These are phyloP conservation scores for Neonectria punicea DNA, from an alignment of 2,329 filamentous ascomycete genomes.

Conservation along the genomic window DNA sequence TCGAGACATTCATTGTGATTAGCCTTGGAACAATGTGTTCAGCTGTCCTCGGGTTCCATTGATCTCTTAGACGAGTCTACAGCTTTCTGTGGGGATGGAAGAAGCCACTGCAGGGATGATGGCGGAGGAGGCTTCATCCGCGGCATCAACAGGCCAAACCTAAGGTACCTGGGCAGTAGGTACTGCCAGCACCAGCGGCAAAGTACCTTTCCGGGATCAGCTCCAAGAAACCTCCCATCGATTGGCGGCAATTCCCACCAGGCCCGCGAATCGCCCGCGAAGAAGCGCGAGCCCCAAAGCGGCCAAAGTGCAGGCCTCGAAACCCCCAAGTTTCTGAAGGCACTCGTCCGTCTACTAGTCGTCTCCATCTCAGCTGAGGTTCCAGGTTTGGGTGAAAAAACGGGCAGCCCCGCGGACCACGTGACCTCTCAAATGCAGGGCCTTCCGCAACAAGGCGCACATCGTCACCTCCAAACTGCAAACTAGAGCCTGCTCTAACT, in stretches of 20 bases:
- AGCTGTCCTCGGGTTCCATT: not conserved
- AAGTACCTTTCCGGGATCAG: not conserved
- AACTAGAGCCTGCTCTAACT: conserved; percentile 41
- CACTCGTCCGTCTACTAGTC: not conserved
- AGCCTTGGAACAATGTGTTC: too few species aligned
- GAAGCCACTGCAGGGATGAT: conserved; percentile 1
- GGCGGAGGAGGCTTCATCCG: not conserved
- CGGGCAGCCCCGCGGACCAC: conserved; percentile 47
- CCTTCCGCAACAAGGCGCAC: conserved; percentile 43
- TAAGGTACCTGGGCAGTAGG: not conserved
- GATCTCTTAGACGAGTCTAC: not conserved
- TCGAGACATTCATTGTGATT: too few species aligned
- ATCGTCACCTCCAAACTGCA: conserved; percentile 44
- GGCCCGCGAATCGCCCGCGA: not conserved
- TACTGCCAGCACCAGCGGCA: not conserved
- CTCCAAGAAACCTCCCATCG: not conserved
- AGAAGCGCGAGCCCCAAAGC: not conserved
- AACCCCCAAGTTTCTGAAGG: not conserved
- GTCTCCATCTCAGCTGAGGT: conserved; percentile 10
- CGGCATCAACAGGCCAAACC: not conserved
- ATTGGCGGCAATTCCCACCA: not conserved
- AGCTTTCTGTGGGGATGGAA: not conserved
- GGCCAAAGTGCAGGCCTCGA: not conserved
- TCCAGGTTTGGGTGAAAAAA: conserved; percentile 2
- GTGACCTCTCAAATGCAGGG: conserved; percentile 44